These are phyloP conservation scores for Mycena filopes DNA, from an alignment of 768 basidiomycete species.

Conservation along the genomic window DNA sequence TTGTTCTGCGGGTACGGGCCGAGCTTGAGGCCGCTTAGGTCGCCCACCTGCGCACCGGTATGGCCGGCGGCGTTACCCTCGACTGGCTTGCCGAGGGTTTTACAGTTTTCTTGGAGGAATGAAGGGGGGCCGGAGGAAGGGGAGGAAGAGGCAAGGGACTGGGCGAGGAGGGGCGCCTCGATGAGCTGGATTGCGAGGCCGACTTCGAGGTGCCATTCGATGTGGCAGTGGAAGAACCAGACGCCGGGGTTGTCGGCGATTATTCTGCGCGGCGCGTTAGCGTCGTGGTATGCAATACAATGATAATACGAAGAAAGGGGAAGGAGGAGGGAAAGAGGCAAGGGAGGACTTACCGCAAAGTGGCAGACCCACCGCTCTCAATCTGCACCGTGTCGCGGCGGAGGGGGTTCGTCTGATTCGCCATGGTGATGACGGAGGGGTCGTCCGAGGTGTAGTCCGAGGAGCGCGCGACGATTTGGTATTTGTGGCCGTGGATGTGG, in stretches of 20 bases:
- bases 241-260: slow-evolving; percentile 93
- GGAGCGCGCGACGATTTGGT: slow-evolving; percentile 81
- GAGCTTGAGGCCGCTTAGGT: slow-evolving; percentile 70
- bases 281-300: not conserved
- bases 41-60: slow-evolving; percentile 69
- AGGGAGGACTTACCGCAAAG: slow-evolving; percentile 60
- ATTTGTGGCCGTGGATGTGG: slow-evolving; percentile 92
- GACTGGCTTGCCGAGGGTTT: slow-evolving; percentile 61
- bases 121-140: slow-evolving; percentile 59
- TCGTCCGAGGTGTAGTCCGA: slow-evolving; percentile 79
- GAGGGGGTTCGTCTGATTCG: slow-evolving; percentile 87
- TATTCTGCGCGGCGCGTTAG: slow-evolving; percentile 42
- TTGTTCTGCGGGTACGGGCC: slow-evolving; percentile 80
- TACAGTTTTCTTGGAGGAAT: slow-evolving; percentile 77
- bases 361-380: slow-evolving; percentile 72
- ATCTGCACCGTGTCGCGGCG: slow-evolving; percentile 91
- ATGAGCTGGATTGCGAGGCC: slow-evolving; percentile 90
- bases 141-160: slow-evolving; percentile 50
- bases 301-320: not conserved
- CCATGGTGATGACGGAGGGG: slow-evolving; percentile 75
- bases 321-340: not conserved
- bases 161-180: slow-evolving; percentile 80
- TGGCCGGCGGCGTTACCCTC: slow-evolving; percentile 92
- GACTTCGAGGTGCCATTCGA: slow-evolving; percentile 86
- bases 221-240: slow-evolving; percentile 89